Base-by-base conservation (phyloP, 345 rosid genomes). In the Populus euphratica region DNA sequence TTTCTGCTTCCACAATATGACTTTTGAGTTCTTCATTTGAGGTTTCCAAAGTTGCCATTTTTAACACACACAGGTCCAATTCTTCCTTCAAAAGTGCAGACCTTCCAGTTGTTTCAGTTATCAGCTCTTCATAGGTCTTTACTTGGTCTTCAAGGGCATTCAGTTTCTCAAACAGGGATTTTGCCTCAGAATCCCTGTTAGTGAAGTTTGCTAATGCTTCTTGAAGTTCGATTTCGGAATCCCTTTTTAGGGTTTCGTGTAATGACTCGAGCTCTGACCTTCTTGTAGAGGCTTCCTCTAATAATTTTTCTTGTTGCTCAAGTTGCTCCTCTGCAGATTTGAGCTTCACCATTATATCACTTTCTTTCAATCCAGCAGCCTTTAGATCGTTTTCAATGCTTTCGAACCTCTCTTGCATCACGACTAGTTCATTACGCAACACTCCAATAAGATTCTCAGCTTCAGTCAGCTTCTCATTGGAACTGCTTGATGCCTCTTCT, bases 151-250 rank as follows among this genome's bases (percentile, higher is more conserved):
- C 96, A 70, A 90, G 86, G 23, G 54, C 82, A 73, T 82, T 89
- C 80, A 91, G 27, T 75, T 91, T 93, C 80, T 92, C 95, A 77
- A 79, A 68, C 79, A 92, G 81, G 72, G 90, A 86, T 76, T 85
- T 89, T 18, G 88, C 92, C 87, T 96, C 97, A 21, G 90, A 83
- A 74, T 96, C 98, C 85, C 82, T 93, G 80, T 76, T 85, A 76
- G 88, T 82, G 88, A 91, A 81, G 74, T 79, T 90, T 65, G 84
- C 87, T 73, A 83, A 78, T 43, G 83, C 88, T 83, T 93, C 93
- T 79, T 87, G 87, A 74, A 92, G 83, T 85, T 86, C 89, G 49
- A 81, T 72, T 75, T 91, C 97, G 4, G 92, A 87, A 76, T 96
- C 96, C 84, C 84, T 88, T 35, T 86, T 81, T 56, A 88, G 65